Evolutionary conservation across 208 protist species (phyloP).

Genomic region (Leishmania lainsoni): DNA sequence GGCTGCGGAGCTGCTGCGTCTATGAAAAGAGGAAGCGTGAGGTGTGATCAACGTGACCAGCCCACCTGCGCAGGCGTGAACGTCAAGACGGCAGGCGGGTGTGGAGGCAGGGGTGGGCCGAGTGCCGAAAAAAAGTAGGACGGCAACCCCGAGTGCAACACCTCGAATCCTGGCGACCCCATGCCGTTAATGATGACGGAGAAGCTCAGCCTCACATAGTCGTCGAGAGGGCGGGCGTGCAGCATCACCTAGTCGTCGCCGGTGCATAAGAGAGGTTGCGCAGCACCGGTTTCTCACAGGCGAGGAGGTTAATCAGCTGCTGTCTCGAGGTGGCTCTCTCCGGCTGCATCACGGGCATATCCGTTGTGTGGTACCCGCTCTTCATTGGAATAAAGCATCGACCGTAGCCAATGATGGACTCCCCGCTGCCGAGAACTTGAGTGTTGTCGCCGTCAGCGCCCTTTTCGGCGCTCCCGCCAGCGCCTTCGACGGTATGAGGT

Average conservation of each 20-base stretch:
- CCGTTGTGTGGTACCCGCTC: constrained; percentile 55
- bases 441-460: constrained; percentile 40
- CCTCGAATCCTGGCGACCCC: constrained; percentile 70
- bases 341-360: constrained; percentile 78
- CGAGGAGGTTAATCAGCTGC: constrained; percentile 57
- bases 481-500: constrained; percentile 62
- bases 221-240: constrained; percentile 55
- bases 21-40: constrained; percentile 3
- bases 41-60: not conserved
- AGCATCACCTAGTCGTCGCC: constrained; percentile 84
- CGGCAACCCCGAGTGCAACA: constrained; percentile 5
- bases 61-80: not conserved
- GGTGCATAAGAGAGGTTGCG: constrained; percentile 76
- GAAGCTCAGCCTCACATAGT: constrained; percentile 68
- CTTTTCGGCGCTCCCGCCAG: constrained; percentile 27
- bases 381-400: constrained; percentile 82
- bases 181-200: constrained; percentile 78
- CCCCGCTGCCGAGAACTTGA: constrained; percentile 45
- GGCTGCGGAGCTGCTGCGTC: not conserved
- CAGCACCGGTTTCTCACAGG: constrained; percentile 63
- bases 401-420: constrained; percentile 73
- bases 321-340: constrained; percentile 68
- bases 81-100: not conserved
- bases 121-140: not conserved
- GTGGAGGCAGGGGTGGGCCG: not conserved